A percentile compares a stretch with the other conserved stretches of the same genome.
Evolutionary conservation across 2,329 filamentous ascomycete species (phyloP).

Genomic region (Fusarium sp.): DNA sequence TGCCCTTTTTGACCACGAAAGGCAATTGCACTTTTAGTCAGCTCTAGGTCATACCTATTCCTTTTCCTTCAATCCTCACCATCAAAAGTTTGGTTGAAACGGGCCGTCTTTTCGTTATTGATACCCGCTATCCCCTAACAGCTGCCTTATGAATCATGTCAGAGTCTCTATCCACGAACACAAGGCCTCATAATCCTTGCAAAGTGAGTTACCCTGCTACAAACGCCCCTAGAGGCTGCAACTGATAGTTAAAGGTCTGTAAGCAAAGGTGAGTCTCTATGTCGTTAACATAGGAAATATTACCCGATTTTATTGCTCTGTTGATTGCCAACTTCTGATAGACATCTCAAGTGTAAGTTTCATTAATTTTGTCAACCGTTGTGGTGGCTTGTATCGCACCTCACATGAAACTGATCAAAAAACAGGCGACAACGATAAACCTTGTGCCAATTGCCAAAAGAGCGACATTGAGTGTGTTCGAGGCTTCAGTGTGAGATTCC

Average conservation of each 20-base stretch:
- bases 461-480: slow-evolving; percentile 41
- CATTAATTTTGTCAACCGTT: background rate
- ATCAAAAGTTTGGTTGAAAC: slow-evolving; percentile 2
- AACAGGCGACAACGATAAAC: slow-evolving; percentile 34
- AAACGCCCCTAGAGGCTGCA: background rate
- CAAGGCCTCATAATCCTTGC: slow-evolving; percentile 38
- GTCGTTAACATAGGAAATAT: slow-evolving; percentile 5
- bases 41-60: background rate
- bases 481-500: slow-evolving; percentile 42
- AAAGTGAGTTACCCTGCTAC: slow-evolving; percentile 16
- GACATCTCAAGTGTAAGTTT: slow-evolving; percentile 39
- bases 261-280: slow-evolving; percentile 35
- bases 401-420: background rate
- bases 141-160: slow-evolving; percentile 27
- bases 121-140: background rate
- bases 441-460: slow-evolving; percentile 42
- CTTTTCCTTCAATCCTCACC: background rate
- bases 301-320: slow-evolving; percentile 1
- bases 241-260: slow-evolving; percentile 30
- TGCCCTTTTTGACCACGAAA: slow-evolving; percentile 20
- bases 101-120: background rate
- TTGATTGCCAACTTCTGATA: slow-evolving; percentile 8
- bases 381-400: background rate
- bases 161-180: slow-evolving; percentile 16
- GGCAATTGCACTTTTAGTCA: slow-evolving; percentile 26